A percentile compares a stretch with the other conserved stretches of the same genome.
These are phyloP conservation scores for Xylaria sp. DNA, from an alignment of 2,329 filamentous ascomycete species.

Conservation along the genomic window DNA sequence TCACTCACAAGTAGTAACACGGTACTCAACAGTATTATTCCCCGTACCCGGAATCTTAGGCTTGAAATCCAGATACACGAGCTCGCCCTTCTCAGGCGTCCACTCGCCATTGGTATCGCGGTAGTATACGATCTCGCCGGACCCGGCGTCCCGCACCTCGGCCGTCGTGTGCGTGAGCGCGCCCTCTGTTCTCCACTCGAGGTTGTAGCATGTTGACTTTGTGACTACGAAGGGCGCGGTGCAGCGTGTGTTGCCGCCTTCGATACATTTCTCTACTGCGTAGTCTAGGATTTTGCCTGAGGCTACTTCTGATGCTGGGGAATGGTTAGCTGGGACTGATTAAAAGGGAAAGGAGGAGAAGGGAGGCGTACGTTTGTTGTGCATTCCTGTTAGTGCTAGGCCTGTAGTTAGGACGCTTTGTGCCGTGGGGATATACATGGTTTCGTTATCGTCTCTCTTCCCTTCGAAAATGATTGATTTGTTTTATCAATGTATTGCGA, in stretches of 20 bases:
- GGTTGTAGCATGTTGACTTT: constrained; percentile 54
- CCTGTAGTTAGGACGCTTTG: constrained; percentile 48
- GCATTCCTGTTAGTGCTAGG: constrained; percentile 43
- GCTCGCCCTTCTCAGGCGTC: constrained; percentile 57
- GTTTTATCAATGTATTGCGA: neutral
- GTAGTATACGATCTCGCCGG: constrained; percentile 57
- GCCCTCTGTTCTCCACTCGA: constrained; percentile 56
- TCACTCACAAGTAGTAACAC: constrained; percentile 53
- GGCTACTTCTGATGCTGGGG: constrained; percentile 44
- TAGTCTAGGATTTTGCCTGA: constrained; percentile 56
- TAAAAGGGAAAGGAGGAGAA: neutral
- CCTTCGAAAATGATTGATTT: neutral
- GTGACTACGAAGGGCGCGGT: constrained; percentile 55
- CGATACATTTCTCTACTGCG: constrained; percentile 56
- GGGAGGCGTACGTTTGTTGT: constrained; percentile 41
- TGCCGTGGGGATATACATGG: constrained; percentile 48
- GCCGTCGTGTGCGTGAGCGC: constrained; percentile 52
- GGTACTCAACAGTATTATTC: constrained; percentile 58
- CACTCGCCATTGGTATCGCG: constrained; percentile 59
- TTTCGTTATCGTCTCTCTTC: constrained; percentile 1
- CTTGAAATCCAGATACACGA: constrained; percentile 60
- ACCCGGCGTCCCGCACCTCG: constrained; percentile 48
- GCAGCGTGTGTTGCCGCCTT: constrained; percentile 55
- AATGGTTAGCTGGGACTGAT: constrained; percentile 31
- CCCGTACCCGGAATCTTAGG: constrained; percentile 58